Base-by-base conservation (phyloP, 805 yeast genomes). In the Candida nanaspora region DNA sequence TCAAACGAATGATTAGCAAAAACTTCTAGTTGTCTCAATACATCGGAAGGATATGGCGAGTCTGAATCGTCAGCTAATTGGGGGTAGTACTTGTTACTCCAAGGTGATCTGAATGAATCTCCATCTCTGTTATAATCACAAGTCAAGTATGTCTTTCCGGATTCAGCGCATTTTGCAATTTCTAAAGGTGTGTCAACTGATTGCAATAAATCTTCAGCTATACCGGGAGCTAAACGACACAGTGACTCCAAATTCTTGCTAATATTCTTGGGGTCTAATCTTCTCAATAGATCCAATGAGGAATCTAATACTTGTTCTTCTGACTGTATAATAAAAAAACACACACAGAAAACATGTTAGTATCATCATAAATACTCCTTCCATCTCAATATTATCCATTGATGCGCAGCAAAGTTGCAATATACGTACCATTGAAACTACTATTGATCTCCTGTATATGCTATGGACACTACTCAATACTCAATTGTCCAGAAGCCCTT, bases 101-200 rank as follows among this genome's bases (percentile, higher is more conserved):
- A 88, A 6, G 98, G 98, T 0, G 95, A 85, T 51, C 98, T 73
- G 63, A 74, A 85, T 18, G 89, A 80, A 62, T 91, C 98, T 7
- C 95, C 89, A 56, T 91, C 98, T 50, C 98, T 74, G 62, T 91
- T 91, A 60, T 91, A 91, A 60, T 91, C 98, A 63, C 98, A 91
- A 39, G 89, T 76, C 42, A 91, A 70, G 57, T 71, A 91, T 43
- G 73, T 74, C 61, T 83, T 83, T 10, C 85, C 85, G 13, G 76
- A 57, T 22, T 63, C 62, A 9, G 55, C 50, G 56, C 88, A 82
- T 29, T 65, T 63, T 36, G 65, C 55, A 33, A 76, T 65, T 31
- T 66, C 63, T 50, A 91, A 68, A 21, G 98, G 98, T 39, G 82
- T 80, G 62, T 91, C 98, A 11, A 91, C 88, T 0, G 93, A 75